Conservation (phyloP, 1,284 basidiomycete species). For the Schizophyllum commune region DNA sequence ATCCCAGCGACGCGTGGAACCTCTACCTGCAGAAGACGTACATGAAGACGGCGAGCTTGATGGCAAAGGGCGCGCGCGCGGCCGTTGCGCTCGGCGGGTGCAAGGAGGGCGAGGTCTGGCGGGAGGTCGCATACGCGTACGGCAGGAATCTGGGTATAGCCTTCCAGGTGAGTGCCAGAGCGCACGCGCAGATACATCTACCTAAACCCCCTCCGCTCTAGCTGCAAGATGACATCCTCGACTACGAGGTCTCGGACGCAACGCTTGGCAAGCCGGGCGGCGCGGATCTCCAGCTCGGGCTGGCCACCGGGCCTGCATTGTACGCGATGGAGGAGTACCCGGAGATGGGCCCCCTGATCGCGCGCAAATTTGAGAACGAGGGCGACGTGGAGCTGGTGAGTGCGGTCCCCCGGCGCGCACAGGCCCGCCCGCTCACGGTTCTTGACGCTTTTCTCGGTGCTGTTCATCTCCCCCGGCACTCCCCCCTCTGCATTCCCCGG, state of each 20-base stretch:
- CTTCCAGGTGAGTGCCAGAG: slow-evolving; percentile 67
- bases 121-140: slow-evolving; percentile 91
- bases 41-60: slow-evolving; percentile 92
- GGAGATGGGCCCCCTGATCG: slow-evolving; percentile 76
- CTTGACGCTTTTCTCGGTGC: background rate
- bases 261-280: slow-evolving; percentile 82
- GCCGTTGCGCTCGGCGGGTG: slow-evolving; percentile 89
- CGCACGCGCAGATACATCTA: slow-evolving; percentile 1
- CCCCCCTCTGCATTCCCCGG: background rate
- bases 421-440: background rate
- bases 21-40: slow-evolving; percentile 93
- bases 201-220: slow-evolving; percentile 23
- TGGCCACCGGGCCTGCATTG: slow-evolving; percentile 90
- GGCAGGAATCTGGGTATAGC: slow-evolving; percentile 89
- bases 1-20: slow-evolving; percentile 56
- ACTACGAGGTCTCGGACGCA: slow-evolving; percentile 65
- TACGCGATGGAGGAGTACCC: slow-evolving; percentile 92
- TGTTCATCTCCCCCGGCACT: slow-evolving; percentile 1
- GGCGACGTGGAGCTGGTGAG: slow-evolving; percentile 81
- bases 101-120: slow-evolving; percentile 74
- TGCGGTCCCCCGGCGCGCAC: background rate
- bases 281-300: slow-evolving; percentile 80
- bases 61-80: slow-evolving; percentile 90
- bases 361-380: slow-evolving; percentile 71
- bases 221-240: slow-evolving; percentile 91